Percentiles rank a stretch among this genome's conserved stretches.
These are phyloP conservation scores for Fraxinus ornus DNA, from an alignment of 305 asterid species.

Conservation along the genomic window DNA sequence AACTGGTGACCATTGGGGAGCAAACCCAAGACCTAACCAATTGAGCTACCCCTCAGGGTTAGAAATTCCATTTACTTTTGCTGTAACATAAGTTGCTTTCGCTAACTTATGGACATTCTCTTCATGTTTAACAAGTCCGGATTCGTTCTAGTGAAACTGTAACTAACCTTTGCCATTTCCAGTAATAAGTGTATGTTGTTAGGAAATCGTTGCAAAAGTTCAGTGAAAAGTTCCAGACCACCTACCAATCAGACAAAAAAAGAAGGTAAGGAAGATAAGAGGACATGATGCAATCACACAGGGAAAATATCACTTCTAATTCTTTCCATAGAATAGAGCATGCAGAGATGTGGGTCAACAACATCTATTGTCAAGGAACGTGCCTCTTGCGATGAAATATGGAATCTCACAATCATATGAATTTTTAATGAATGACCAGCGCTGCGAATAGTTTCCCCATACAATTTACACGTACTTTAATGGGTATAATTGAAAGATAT, in stretches of 20 bases:
- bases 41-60: no score
- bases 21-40: no score
- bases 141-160: conserved; percentile 1
- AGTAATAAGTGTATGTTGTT: conserved; percentile 80
- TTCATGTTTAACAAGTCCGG: not conserved
- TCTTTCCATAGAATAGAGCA: conserved; percentile 18
- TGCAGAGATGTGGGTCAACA: not conserved
- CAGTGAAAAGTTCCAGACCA: conserved; percentile 81
- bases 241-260: conserved; percentile 50
- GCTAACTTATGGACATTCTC: not conserved
- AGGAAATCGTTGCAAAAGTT: conserved; percentile 94
- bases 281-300: not conserved
- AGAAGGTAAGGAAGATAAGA: conserved; percentile 1
- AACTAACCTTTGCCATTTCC: conserved; percentile 95
- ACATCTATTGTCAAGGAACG: conserved; percentile 2
- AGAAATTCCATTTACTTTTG: not conserved
- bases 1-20: no score
- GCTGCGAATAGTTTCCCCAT: conserved; percentile 1
- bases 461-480: not conserved
- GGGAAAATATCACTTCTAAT: conserved; percentile 1
- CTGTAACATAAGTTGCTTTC: not conserved
- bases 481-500: conserved; percentile 1
- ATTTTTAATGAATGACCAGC: conserved; percentile 5
- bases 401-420: conserved; percentile 15
- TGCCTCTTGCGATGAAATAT: not conserved